Base-by-base conservation (phyloP, 176 grass and related monocot species). In the Aegilops bicornis region DNA sequence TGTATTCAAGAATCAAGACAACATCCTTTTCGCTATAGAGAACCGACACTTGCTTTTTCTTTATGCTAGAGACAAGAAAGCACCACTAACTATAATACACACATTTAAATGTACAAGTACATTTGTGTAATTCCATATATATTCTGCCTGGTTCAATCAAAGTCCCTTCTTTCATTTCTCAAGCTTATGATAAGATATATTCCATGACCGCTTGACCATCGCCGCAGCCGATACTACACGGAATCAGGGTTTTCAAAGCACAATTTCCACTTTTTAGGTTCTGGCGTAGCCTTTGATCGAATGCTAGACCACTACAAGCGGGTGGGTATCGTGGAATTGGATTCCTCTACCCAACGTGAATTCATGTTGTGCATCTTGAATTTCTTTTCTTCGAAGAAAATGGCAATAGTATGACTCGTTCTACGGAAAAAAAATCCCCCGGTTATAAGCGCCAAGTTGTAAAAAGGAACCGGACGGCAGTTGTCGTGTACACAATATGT, bases 161-260 rank as follows among this genome's bases (percentile, higher is more conserved):
- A 59, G 22, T 83, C 20, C 22, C 0, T 16, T 72, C 48, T 60
- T 72, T 68, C 43, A 45, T 78, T 85, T 69, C 64, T 45, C 43
- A 56, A 17, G 30, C 76, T 85, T 48, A 24, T 85, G 42, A 85
- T 78, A 85, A 68, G 83, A 78, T 85, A 37, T 65, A 61, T 64
- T 85, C 83, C 43, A 67, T 64, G 62, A 68, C 29, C 31, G 37
- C 5, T 77, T 84, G 83, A 62, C 77, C n/a, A 42, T 37, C 7
- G 19, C 22, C n/a, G 58, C 77, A 81, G 33, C 8, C 24, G 27
- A 19, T 81, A 82, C 20, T 62, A 48, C 40, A 29, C 0, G 16
- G 12, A 25, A 1, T 25, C 14, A 8, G 12, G 45, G 27, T 76
- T 56, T 17, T 54, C 31, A 31, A 16, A 37, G 64, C 45, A 32